phyloP scores from a whole-genome alignment of 441 rosid species.

The Gossypium davidsonii region DNA sequence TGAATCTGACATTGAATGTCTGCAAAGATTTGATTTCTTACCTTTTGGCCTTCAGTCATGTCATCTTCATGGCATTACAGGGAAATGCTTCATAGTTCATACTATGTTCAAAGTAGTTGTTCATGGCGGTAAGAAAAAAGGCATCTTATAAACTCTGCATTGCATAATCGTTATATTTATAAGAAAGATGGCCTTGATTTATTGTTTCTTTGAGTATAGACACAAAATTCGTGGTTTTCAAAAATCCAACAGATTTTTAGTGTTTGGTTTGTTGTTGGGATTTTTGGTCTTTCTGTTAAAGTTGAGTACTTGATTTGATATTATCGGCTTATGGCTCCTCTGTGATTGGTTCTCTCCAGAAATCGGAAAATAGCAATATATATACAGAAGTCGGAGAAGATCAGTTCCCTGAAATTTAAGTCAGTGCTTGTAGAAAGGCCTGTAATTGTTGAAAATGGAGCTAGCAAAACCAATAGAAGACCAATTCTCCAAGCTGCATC shows the following conservation, averaged over 20 bases:
- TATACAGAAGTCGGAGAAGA: neutral
- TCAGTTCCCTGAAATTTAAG: conserved; percentile 11
- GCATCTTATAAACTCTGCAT: neutral
- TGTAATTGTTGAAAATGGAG: conserved; percentile 32
- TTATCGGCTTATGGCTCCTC: neutral
- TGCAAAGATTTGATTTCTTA: conserved; percentile 1
- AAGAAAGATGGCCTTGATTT: neutral
- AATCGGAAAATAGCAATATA: conserved; percentile 1
- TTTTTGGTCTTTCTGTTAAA: neutral
- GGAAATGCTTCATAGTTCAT: conserved; percentile 6
- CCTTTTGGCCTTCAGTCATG: conserved; percentile 2
- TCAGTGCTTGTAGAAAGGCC: conserved; percentile 7
- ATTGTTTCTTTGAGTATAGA: neutral
- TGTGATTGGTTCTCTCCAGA: conserved; percentile 1
- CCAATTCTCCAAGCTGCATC: conserved; percentile 59
- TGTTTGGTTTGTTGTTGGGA: neutral
- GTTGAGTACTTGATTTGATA: neutral
- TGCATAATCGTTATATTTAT: neutral
- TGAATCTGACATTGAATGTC: neutral
- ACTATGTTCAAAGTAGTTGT: neutral
- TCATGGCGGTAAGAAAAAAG: neutral
- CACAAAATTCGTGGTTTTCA: neutral
- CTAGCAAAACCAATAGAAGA: conserved; percentile 39
- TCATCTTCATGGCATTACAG: conserved; percentile 18
- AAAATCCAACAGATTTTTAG: neutral